Evolutionary conservation across 345 rosid species (phyloP), one percentile per base, ranked within the genome.

Genomic region (Brassica juncea): DNA sequence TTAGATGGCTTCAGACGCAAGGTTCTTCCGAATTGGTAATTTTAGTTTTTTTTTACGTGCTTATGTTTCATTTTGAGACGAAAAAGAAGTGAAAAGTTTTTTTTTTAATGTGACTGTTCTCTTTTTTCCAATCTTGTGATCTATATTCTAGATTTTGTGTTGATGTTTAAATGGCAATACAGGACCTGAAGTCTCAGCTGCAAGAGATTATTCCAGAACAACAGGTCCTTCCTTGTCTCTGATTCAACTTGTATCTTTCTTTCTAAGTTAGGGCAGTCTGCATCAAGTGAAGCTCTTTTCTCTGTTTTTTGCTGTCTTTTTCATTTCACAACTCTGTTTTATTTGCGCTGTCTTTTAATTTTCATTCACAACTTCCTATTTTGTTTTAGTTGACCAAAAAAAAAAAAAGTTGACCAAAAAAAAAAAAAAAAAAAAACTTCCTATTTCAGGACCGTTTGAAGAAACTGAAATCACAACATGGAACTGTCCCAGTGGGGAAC

Each of bases 141-240:
- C 28, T 27, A 35, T 19, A 60, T 54, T 28, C 3, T 47, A 68
- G 44, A 27, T 37, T 78, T 57, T 35, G 7, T 69, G 16, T 67
- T 47, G 62, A 16, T 82, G 54, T 78, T n/a, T n/a, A 67, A 73
- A 58, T 55, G 62, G 52, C 10, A 57, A 79, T 64, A 65, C 80
- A 95, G 98, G 96, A 90, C 66, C 91, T 92, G 68, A 89, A 86
- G 68, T 86, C 98, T 34, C 94, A 90, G 86, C 67, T 94, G 79
- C 87, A 82, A 84, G 94, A 91, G 82, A 64, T 92, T 72, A 94
- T 92, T 83, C 98, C 99, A 8, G 92, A 90, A 78, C 93, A 94
- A 86, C 99, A 92, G 93, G 98, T 88, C 64, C 60, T 54, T 54
- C 4, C 8, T 54, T 16, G 60, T 54, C 25, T 54, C 10, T 54